Evolutionary conservation across 2,329 filamentous ascomycete species (phyloP), one percentile per base, ranked within the genome.

Genomic region (Cytospora schulzeri): DNA sequence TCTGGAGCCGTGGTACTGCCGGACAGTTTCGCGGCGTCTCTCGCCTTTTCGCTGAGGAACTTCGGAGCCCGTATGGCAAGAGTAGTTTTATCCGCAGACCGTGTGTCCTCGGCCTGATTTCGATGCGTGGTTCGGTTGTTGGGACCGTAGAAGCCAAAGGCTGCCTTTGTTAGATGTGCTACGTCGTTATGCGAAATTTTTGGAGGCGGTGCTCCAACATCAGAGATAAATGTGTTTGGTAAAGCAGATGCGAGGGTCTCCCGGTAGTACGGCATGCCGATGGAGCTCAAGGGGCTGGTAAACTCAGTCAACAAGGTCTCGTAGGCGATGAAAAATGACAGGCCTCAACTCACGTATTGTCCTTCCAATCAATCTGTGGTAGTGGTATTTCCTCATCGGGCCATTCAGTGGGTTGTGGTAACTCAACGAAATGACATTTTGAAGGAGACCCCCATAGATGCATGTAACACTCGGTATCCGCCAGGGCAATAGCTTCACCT

Each of bases 221-320:
- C 93, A 64, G 90, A 94, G 1, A 95, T 77, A 71, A 93, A 82
- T 72, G 94, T 91, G 65, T 87, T 88, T 29, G 95, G 93, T 92
- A 94, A 97, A 45, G 91, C 89, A 3, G 95, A 99, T 45, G 96
- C 83, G 14, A 99, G 83, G 17, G 85, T 83, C 67, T 98, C 94
- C 67, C 93, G 87, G 75, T 99, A 99, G 75, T 93, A 96, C 1
- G 95, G 94, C 85, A 99, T 90, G 14, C 95, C 96, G 59, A 98
- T 82, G 38, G 88, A 86, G 76, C 89, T 98, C 51, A 99, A 75
- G 0, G 95, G 93, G 6, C 89, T 91, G 29, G 7, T 28, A 8
- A 7, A 17, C 58, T 71, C 64, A 73, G 68, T 64, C 26, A 35
- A 61, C 41, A 0, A 31, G 28, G 5, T 26, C 8, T 26, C 54